These are phyloP conservation scores for Senecio squalidus DNA, from an alignment of 140 eudicot genomes.

Conservation along the genomic window DNA sequence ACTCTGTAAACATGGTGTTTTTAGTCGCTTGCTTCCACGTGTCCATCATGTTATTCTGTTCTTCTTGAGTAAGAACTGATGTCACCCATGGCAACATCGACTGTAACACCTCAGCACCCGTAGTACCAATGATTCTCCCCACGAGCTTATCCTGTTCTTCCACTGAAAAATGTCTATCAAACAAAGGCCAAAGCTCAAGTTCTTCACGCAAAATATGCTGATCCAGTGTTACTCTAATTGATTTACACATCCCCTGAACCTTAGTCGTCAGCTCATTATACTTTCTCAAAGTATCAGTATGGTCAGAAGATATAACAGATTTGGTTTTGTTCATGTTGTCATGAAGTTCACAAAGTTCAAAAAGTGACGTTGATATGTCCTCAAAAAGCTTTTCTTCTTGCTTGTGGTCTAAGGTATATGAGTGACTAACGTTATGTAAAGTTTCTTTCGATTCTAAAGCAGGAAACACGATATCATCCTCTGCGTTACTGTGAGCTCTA, in stretches of 20 bases:
- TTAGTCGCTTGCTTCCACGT: slow-evolving; percentile 97
- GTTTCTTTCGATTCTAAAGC: slow-evolving; percentile 96
- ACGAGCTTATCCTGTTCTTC: slow-evolving; percentile 98
- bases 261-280: slow-evolving; percentile 82
- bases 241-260: slow-evolving; percentile 97
- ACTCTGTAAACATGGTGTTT: slow-evolving; percentile 95
- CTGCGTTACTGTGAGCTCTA: slow-evolving; percentile 97
- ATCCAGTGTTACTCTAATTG: slow-evolving; percentile 91
- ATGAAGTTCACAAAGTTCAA: slow-evolving; percentile 73
- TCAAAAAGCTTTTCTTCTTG: slow-evolving; percentile 95
- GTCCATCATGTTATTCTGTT: slow-evolving; percentile 96
- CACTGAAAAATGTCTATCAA: slow-evolving; percentile 92
- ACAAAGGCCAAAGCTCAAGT: slow-evolving; percentile 96
- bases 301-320: slow-evolving; percentile 23
- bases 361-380: slow-evolving; percentile 84
- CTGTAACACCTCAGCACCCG: slow-evolving; percentile 98
- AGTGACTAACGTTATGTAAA: slow-evolving; percentile 93
- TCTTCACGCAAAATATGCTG: slow-evolving; percentile 97
- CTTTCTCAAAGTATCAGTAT: slow-evolving; percentile 34
- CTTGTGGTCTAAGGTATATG: slow-evolving; percentile 94
- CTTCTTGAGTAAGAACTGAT: slow-evolving; percentile 96
- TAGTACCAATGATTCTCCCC: slow-evolving; percentile 95
- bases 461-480: slow-evolving; percentile 98
- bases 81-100: slow-evolving; percentile 99
- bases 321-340: slow-evolving; percentile 25